These are phyloP conservation scores for Athelia sp. DNA, from an alignment of 1,284 basidiomycete genomes.

Conservation along the genomic window DNA sequence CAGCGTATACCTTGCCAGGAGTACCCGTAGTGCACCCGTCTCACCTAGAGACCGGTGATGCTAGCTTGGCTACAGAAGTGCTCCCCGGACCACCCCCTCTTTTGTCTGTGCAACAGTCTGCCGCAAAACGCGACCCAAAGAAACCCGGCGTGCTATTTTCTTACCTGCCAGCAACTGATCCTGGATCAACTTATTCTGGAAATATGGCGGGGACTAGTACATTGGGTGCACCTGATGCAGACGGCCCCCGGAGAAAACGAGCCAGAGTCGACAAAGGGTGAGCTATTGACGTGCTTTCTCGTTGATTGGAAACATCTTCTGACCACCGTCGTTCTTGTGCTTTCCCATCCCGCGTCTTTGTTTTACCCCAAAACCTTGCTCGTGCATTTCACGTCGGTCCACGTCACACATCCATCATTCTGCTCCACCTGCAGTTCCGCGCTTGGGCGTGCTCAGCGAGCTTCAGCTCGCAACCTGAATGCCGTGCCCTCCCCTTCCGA, in stretches of 20 bases:
- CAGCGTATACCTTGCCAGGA: slow-evolving; percentile 62
- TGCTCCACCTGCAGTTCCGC: slow-evolving; percentile 39
- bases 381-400: slow-evolving; percentile 13
- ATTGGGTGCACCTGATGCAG: slow-evolving; percentile 47
- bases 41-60: slow-evolving; percentile 68
- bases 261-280: slow-evolving; percentile 68
- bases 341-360: slow-evolving; percentile 11
- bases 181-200: slow-evolving; percentile 76
- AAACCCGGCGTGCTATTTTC: slow-evolving; percentile 61
- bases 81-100: slow-evolving; percentile 75
- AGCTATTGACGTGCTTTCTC: slow-evolving; percentile 27
- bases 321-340: neutral
- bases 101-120: slow-evolving; percentile 58
- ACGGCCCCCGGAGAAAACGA: slow-evolving; percentile 66
- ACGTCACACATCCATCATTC: slow-evolving; percentile 11
- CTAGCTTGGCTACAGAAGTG: slow-evolving; percentile 75
- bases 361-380: slow-evolving; percentile 16
- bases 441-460: slow-evolving; percentile 63
- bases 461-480: slow-evolving; percentile 64
- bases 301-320: slow-evolving; percentile 6
- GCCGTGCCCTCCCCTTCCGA: slow-evolving; percentile 35
- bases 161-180: slow-evolving; percentile 75
- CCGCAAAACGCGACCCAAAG: slow-evolving; percentile 69
- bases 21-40: slow-evolving; percentile 67
- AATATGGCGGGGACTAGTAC: slow-evolving; percentile 56